Percentiles rank a stretch among this genome's conserved stretches.
Conservation (phyloP, 495 filamentous ascomycete genomes). For the Sporormia fimetaria region DNA sequence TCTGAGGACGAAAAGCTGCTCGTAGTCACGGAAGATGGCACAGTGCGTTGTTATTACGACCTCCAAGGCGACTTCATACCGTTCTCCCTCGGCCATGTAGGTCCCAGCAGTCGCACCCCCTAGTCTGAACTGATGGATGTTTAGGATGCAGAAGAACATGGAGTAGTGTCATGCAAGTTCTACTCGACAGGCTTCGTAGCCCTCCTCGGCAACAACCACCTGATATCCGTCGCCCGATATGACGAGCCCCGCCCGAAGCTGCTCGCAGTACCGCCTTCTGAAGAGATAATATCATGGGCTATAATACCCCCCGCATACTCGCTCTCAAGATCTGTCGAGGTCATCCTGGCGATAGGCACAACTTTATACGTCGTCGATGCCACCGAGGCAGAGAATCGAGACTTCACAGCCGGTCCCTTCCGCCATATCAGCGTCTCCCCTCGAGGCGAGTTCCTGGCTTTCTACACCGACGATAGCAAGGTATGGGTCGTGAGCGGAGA, state of each 20-base stretch:
- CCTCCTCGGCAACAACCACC: constrained; percentile 76
- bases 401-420: constrained; percentile 85
- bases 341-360: constrained; percentile 71
- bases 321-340: constrained; percentile 89
- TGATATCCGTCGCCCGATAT: constrained; percentile 79
- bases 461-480: constrained; percentile 77
- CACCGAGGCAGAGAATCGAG: constrained; percentile 78
- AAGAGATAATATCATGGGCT: constrained; percentile 75
- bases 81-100: constrained; percentile 83
- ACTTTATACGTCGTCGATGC: constrained; percentile 82
- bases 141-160: constrained; percentile 71
- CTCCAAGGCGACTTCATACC: constrained; percentile 89
- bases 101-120: constrained; percentile 11
- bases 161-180: constrained; percentile 79
- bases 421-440: constrained; percentile 81
- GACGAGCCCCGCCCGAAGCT: constrained; percentile 80
- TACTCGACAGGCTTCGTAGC: constrained; percentile 88
- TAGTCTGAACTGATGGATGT: not conserved
- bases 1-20: constrained; percentile 92
- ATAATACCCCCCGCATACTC: constrained; percentile 82
- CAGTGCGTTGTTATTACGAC: constrained; percentile 82
- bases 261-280: constrained; percentile 66
- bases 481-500: constrained; percentile 90
- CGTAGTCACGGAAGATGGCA: constrained; percentile 79
- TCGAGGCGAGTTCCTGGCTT: constrained; percentile 73